Evolutionary conservation across 2,329 filamentous ascomycete species (phyloP), one percentile per base, ranked within the genome.

Genomic region (Myriosclerotinia scirpicola): DNA sequence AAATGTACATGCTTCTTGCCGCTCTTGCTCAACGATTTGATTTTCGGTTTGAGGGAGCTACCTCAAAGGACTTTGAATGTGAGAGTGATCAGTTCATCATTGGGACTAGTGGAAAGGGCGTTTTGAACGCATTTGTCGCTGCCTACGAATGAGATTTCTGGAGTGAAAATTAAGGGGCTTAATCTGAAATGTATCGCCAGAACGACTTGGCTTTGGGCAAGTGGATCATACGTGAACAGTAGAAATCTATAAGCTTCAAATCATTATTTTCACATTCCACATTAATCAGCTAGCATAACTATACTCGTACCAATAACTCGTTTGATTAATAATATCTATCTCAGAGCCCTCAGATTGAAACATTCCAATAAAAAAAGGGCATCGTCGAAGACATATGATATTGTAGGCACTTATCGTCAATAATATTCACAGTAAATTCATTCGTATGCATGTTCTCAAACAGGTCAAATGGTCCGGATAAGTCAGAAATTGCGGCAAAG

Each of bases 1-100:
- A 69, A 46, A 63, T 67, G 42, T 67, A 67, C 15, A 38, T 69
- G 38, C 15, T 55, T 6, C 36, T 67, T 30, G 53, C 66, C 7
- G 54, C 66, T 59, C 56, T 69, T 34, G 53, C 55, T 36, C 55
- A 60, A 53, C 42, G 58, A 8, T 69, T 69, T 42, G 38, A 67
- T 22, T 66, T 69, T 26, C 44, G 48, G 5, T 67, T 67, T 54
- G 30, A 66, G 11, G 62, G 54, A 3, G 22, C 42, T n/a, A 61
- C 34, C 1, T 11, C 61, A 30, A 61, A 66, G 22, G 63, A 69
- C 52, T 66, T 67, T 14, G 61, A 69, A 48, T 69, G 65, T 60
- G 48, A 66, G 30, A 67, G 62, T 48, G 62, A 67, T 42, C 52
- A 67, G 30, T 69, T 69, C 34, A 64, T 66, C 11, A 68, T 69